A percentile compares a stretch with the other conserved stretches of the same genome.
Evolutionary conservation across 768 basidiomycete genomes (phyloP).

Genomic region (Pleurotus djamor): DNA sequence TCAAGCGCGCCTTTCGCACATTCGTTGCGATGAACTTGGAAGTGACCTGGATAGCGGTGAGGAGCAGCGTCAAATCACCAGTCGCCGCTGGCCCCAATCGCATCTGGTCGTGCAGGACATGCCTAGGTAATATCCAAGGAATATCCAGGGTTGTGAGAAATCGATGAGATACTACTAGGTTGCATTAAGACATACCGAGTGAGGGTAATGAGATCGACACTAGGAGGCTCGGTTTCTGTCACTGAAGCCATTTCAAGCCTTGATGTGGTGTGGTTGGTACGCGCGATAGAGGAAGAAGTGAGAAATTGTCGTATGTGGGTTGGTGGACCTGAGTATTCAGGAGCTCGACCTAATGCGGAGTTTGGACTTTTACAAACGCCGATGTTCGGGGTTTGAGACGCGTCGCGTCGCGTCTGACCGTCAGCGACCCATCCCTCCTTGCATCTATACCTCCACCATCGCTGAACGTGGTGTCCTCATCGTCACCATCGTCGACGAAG

Average conservation of each 20-base stretch:
- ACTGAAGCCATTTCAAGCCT: constrained; percentile 20
- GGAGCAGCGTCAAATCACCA: constrained; percentile 90
- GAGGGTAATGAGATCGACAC: constrained; percentile 88
- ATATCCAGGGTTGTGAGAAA: neutral
- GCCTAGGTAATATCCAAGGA: constrained; percentile 37
- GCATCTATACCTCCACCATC: no score
- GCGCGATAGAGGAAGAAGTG: no score
- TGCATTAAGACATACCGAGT: constrained; percentile 60
- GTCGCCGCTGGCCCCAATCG: constrained; percentile 81
- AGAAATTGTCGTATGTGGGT: no score
- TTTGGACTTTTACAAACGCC: no score
- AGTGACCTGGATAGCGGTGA: constrained; percentile 94
- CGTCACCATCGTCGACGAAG: no score
- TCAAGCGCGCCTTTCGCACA: constrained; percentile 93
- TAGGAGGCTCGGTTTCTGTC: constrained; percentile 66
- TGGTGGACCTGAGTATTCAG: no score
- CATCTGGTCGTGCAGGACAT: constrained; percentile 86
- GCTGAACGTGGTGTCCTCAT: no score
- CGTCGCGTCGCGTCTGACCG: no score
- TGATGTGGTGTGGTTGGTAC: no score
- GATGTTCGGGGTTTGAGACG: no score
- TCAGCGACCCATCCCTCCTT: no score
- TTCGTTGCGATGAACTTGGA: constrained; percentile 99
- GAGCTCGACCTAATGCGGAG: no score
- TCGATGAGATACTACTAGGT: constrained; percentile 5